Evolutionary conservation across 164 flowering plant genomes (phyloP), one percentile per base, ranked within the genome.

Genomic region (Vitis cinerea): DNA sequence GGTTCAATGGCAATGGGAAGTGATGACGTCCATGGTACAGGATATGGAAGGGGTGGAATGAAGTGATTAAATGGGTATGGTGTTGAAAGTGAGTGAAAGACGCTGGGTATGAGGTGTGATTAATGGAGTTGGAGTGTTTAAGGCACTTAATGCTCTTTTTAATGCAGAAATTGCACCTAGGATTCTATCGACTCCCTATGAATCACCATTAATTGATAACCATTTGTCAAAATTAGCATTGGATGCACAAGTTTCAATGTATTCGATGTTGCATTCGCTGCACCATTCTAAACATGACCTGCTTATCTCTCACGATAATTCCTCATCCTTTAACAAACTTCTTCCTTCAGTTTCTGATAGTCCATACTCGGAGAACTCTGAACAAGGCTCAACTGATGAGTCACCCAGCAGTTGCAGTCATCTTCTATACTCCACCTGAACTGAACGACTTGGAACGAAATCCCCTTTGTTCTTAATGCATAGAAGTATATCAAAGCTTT

Each of bases 401-500:
- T 83, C 83, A 23, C 69, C 85, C 63, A 29, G 68, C 74, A 66
- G 84, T 67, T 66, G 81, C 67, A 90, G 68, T 48, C 78, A 78
- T 74, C 88, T 87, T 79, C 88, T 87, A 73, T 95, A 95, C 72
- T 88, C 97, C 15, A 74, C 71, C 87, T 91, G 97, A 67, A 88
- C 98, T 54, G 81, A 80, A 82, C 93, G 98, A 58, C 90, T 90
- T 1, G 93, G 92, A 73, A 93, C 71, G 73, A 85, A 93, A 80
- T 95, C 98, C 67, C 81, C 99, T 75, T 93, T 93, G 88, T 95
- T 95, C 54, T 97, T 97, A 68, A 95, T 82, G 83, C 98, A 95
- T 56, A 95, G 65, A 55, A 90, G 65, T 71, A 92, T 88, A 44
- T 95, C 97, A 78, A 87, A 92, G 29, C 73, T 79, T 62, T 74